Evolutionary conservation across 139 green algal genomes (phyloP), one percentile per base, ranked within the genome.

Genomic region (Chlorella sp.): DNA sequence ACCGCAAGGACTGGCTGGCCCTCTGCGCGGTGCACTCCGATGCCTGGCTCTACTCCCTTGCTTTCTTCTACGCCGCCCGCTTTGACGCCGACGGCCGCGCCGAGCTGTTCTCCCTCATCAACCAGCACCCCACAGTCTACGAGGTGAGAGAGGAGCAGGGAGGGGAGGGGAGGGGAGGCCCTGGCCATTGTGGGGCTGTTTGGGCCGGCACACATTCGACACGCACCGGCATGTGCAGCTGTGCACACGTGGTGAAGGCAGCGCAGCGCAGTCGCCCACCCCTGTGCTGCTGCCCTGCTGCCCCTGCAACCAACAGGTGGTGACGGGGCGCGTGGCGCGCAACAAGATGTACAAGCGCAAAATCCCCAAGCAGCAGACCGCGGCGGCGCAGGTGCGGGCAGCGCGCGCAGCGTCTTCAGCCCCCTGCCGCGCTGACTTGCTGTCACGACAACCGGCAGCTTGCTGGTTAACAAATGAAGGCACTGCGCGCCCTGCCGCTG

Each of bases 1-100:
- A 96, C 67, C 76, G 91, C 64, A 94, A 94, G 72, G 97, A 99
- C 88, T 99, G 97, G 97, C 90, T 99, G 60, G 92, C 95, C 13
- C 91, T 99, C 7, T 96, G 99, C 23, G 97, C 97, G 1, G 97
- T 99, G 65, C 98, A 99, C 92, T 95, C 88, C 25, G 98, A 99
- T 75, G 91, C 96, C 4, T 99, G 98, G 98, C 95, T 99, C 16
- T 92, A 98, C 74, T 90, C 94, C 32, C 95, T 99, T 0, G 91
- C 95, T 0, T 99, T 98, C 86, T 99, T 98, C 86, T 98, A 98
- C 82, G 96, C 89, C 25, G 96, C 98, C 0, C 96, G 97, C 64
- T 93, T 99, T 65, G 94, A 99, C 69, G 87, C 89, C 60, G 83
- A 90, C 20, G 95, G 94, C 80, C 95, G 95, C 83, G 92, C 95